Percentiles rank a stretch among this genome's conserved stretches.
These are phyloP conservation scores for Nicotiana undulata DNA, from an alignment of 257 asterid species.

Conservation along the genomic window DNA sequence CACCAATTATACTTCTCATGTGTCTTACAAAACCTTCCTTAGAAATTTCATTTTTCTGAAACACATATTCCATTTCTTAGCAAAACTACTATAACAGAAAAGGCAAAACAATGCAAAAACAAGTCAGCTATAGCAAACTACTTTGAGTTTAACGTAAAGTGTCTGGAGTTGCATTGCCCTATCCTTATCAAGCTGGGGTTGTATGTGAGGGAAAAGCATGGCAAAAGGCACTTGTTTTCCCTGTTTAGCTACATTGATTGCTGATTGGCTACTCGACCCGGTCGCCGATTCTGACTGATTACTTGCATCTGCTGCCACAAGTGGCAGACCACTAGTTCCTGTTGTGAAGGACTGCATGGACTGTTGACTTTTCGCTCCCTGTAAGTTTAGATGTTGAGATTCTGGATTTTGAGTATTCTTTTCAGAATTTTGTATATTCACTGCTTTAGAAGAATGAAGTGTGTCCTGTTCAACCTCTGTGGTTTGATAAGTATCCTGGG, in stretches of 20 bases:
- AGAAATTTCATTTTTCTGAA: conserved; percentile 78
- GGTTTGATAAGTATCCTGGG: conserved; percentile 20
- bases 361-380: conserved; percentile 34
- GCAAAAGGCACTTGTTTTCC: conserved; percentile 93
- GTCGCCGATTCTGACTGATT: conserved; percentile 41
- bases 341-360: conserved; percentile 30
- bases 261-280: conserved; percentile 30
- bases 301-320: conserved; percentile 24
- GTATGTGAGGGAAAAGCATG: conserved; percentile 80
- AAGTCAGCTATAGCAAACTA: conserved; percentile 23
- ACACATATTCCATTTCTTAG: conserved; percentile 16
- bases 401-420: conserved; percentile 41
- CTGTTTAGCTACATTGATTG: conserved; percentile 29
- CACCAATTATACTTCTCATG: conserved; percentile 88
- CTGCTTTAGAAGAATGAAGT: conserved; percentile 36
- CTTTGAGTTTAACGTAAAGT: conserved; percentile 71
- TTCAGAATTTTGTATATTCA: conserved; percentile 30
- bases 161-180: conserved; percentile 80
- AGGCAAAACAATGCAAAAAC: conserved; percentile 6
- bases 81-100: conserved; percentile 8
- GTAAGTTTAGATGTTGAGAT: conserved; percentile 35
- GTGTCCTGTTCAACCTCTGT: conserved; percentile 29
- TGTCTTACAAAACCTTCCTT: conserved; percentile 73
- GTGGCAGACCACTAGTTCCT: conserved; percentile 36
- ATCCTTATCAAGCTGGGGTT: conserved; percentile 85